Evolutionary conservation across 345 rosid species (phyloP).

Genomic region (Pelargonium nanum): DNA sequence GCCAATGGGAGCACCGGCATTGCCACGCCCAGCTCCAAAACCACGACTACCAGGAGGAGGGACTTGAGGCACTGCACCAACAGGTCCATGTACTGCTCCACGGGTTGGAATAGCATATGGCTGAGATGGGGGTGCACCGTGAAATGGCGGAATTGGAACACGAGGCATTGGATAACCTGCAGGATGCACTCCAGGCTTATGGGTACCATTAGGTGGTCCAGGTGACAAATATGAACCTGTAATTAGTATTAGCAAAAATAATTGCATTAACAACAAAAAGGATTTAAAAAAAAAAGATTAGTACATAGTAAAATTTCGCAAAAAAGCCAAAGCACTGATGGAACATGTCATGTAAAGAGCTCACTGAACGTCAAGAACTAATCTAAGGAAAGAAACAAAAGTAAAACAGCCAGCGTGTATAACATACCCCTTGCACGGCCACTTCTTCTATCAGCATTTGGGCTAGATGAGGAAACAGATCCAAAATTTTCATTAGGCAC

Average conservation of each 20-base stretch:
- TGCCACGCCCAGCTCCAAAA: conserved; percentile 89
- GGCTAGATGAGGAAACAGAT: conserved; percentile 35
- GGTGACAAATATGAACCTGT: conserved; percentile 72
- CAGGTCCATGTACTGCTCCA: conserved; percentile 83
- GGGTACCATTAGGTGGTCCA: conserved; percentile 79
- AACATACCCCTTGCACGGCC: conserved; percentile 65
- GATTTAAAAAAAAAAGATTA: no score
- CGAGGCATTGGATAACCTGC: conserved; percentile 80
- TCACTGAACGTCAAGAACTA: neutral
- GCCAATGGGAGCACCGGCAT: conserved; percentile 62
- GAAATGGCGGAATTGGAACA: conserved; percentile 71
- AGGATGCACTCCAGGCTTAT: conserved; percentile 83
- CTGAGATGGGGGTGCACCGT: conserved; percentile 76
- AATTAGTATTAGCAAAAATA: conserved; percentile 4
- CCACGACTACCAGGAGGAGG: conserved; percentile 81
- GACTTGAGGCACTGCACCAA: conserved; percentile 82
- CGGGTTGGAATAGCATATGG: conserved; percentile 95
- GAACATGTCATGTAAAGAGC: neutral
- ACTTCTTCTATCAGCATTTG: conserved; percentile 79
- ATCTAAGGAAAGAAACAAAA: neutral
- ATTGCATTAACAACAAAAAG: no score
- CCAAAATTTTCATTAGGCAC: conserved; percentile 63
- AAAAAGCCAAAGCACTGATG: no score
- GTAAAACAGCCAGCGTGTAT: neutral
- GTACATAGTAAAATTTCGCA: no score